Evolutionary conservation across 2,329 filamentous ascomycete genomes (phyloP), one percentile per base, ranked within the genome.

Genomic region (Sarocladium strictum): DNA sequence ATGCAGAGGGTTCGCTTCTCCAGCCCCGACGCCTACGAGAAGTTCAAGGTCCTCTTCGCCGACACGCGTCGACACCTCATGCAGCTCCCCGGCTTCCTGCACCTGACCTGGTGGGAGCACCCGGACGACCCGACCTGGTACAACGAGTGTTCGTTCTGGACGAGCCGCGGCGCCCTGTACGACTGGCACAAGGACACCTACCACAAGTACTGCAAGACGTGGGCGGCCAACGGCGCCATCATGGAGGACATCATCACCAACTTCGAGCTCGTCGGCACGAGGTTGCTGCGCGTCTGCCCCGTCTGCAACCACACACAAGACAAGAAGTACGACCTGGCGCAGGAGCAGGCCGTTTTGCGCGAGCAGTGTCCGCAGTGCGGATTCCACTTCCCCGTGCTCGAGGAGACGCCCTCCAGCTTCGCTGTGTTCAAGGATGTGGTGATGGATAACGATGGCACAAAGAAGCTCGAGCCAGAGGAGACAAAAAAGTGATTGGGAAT

Each of bases 241-340:
- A 59, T 61, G 54, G 59, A 61, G 37, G 59, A 57, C 5, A 58
- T 61, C 2, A 56, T 56, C 3, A 60, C 57, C n/a, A 61, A 61
- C 26, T 61, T 56, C 14, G 57, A 61, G 53, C 59, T 61, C 5
- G 37, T 57, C 4, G 40, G 59, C 2, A 61, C 55, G 1, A 19
- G 58, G 0, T 21, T 61, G 1, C 55, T 61, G 9, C n/a, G 50
- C 2, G 55, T 61, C 1, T 61, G 56, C 7, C 55, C 59, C 2
- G 55, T 61, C 0, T 60, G 59, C 23, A 57, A 55, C 9, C 35
- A 53, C 3, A 58, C 59, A 1, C 50, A 60, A 23, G 59, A 60
- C 23, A 57, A 57, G 24, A 61, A 60, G 32, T 60, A 60, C 15
- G 59, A 58, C 15, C 41, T 61, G 3, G 59, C 56, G 5, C 47